These are phyloP conservation scores for Agaricales sp. DNA, from an alignment of 1,284 basidiomycete species.

Conservation along the genomic window DNA sequence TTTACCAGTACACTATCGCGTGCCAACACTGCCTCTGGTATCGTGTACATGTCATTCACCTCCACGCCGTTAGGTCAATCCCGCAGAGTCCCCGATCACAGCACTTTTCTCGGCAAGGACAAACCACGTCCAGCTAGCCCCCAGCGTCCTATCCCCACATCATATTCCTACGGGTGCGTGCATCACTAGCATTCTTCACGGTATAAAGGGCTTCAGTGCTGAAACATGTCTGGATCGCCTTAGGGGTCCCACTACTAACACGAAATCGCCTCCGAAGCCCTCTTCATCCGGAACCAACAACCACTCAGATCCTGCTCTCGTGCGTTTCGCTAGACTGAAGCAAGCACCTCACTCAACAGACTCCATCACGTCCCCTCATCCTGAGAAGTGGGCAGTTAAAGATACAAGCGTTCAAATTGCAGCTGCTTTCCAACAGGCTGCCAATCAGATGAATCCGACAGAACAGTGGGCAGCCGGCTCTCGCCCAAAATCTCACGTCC, in stretches of 20 bases:
- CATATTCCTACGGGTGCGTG: constrained; percentile 61
- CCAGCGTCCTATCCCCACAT: constrained; percentile 35
- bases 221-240: constrained; percentile 3
- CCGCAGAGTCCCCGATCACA: constrained; percentile 68
- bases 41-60: constrained; percentile 69
- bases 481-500: constrained; percentile 35
- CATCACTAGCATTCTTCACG: constrained; percentile 10
- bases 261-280: constrained; percentile 51
- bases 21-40: not conserved
- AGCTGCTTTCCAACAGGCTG: constrained; percentile 67
- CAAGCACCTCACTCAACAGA: constrained; percentile 34
- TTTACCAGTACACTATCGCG: not conserved
- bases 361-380: constrained; percentile 33
- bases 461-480: constrained; percentile 54
- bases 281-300: constrained; percentile 21
- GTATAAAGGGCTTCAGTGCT: too few species aligned
- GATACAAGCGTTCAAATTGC: constrained; percentile 82
- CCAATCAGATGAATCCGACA: constrained; percentile 40
- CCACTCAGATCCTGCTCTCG: constrained; percentile 28
- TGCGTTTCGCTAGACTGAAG: constrained; percentile 27
- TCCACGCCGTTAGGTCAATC: constrained; percentile 70
- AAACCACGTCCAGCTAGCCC: constrained; percentile 36
- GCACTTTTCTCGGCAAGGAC: constrained; percentile 49
- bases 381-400: constrained; percentile 60
- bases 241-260: constrained; percentile 46